Base-by-base conservation (phyloP, 257 asterid genomes). In the Scutellaria baicalensis region DNA sequence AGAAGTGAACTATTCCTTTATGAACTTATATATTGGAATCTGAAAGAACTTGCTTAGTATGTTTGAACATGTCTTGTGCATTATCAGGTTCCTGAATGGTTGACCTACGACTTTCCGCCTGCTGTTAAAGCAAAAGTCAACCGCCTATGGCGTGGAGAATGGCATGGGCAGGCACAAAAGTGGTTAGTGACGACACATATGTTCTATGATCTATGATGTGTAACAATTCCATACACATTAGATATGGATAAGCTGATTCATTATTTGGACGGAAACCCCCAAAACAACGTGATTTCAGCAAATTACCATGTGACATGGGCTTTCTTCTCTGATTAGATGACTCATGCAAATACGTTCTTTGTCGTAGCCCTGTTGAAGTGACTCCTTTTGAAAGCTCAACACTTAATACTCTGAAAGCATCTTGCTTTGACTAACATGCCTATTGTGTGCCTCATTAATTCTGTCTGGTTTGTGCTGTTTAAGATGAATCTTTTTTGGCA, bases 131-230 rank as follows among this genome's bases (percentile, higher is more conserved):
- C 96, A 18, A 91, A 88, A 84, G 97, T 91, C 68, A 91, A 84
- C 68, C 96, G 96, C 38, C 87, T 91, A 38, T 91, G 96, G 97
- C 83, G 92, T 38, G 97, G 97, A 74, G 96, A 91, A 84, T 88
- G 94, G 95, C 96, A 86, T 66, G 97, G 97, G 7, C 96, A 91
- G 81, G 92, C 96, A 55, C 96, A 88, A 49, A 91, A 91, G 79
- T 91, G 96, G 96, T 91, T 63, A 73, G 42, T 27, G 42, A 52
- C 21, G 36, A 20, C 62, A 52, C 43, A 27, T 6, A 31, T 56
- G 10, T 31, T 27, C 18, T 27, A 27, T 27, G 3, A 27, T 27
- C 33, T 27, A 27, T 27, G 33, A 27, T 5, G 4, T 27, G 33
- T 27, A 52, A 20, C 18, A 6, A 3, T 45, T 27, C 4, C 33